Evolutionary conservation across 1,139 yeast species (phyloP), one percentile per base, ranked within the genome.

Genomic region (Suhomyces kunorum): DNA sequence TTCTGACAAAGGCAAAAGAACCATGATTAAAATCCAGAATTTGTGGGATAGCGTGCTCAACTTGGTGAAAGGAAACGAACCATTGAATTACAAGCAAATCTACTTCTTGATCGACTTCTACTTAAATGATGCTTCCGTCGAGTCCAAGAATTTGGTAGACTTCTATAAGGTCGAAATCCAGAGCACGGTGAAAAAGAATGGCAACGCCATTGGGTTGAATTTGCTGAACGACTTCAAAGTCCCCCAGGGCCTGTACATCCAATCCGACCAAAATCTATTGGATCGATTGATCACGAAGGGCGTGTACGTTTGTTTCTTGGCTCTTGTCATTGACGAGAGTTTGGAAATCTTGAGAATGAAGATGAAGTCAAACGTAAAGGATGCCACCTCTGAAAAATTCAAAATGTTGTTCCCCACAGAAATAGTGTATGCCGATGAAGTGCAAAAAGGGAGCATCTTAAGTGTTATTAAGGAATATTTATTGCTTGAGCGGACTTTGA

Each of bases 91-190:
- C 38, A 43, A 49, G n/a, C 76, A 70, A 42, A 42, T 71, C 12
- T 38, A 41, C n/a, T 68, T 65, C 43, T 45, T 72, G 18, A 40
- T 72, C 8, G 66, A 66, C 17, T 58, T 54, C 39, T 71, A 66
- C 47, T 67, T 65, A 49, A 49, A 49, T 33, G 50, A 51, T 17
- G 25, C 39, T 20, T 48, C 32, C 22, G 41, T 50, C 16, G 65
- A 61, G 31, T 56, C 66, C 1, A 51, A 53, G 28, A 44, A 55
- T 25, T 44, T 68, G 13, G 50, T 66, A 7, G 31, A 24, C 2
- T 58, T 66, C 31, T 70, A 60, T 50, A 58, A 55, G 38, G 45
- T 48, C 7, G 66, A 66, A 15, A 59, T 71, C 3, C 48, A 50
- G 12, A 40, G 39, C 9, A 42, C 57, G 3, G 48, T 63, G 24